Conservation (phyloP, 352 stramenopile genomes). For the Saprolegnia diclina region DNA sequence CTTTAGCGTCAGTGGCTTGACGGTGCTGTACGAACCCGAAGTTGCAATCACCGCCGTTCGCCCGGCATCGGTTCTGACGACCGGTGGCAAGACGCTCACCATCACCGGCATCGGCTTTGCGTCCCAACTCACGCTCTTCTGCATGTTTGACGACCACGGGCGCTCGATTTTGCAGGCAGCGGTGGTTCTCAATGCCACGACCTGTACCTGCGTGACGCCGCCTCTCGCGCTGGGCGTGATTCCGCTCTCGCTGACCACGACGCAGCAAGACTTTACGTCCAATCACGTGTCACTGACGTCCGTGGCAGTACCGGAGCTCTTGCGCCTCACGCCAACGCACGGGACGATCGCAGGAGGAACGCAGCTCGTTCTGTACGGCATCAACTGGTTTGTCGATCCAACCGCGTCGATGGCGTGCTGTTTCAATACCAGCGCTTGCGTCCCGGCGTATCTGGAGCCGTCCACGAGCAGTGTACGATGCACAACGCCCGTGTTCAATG, state of each 20-base stretch:
- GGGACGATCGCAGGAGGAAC: not conserved
- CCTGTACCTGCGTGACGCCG: constrained; percentile 10
- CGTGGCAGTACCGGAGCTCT: not conserved
- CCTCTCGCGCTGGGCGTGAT: not conserved
- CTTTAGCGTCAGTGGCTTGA: constrained; percentile 32
- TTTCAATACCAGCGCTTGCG: not conserved
- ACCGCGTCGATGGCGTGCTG: constrained; percentile 4
- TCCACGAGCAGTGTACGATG: constrained; percentile 30
- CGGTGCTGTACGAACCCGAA: constrained; percentile 38
- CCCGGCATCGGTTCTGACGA: constrained; percentile 30
- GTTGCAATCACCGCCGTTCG: constrained; percentile 29
- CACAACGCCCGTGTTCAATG: constrained; percentile 18
- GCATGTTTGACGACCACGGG: constrained; percentile 32
- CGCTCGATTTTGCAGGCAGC: constrained; percentile 29
- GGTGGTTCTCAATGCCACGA: constrained; percentile 27
- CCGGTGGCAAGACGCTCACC: constrained; percentile 32
- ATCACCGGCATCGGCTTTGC: constrained; percentile 30
- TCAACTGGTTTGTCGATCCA: not conserved
- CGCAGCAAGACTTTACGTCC: not conserved
- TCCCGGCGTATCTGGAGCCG: constrained; percentile 13
- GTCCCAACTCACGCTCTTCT: constrained; percentile 30
- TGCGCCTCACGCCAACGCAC: not conserved
- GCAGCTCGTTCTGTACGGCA: not conserved
- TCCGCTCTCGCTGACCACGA: not conserved
- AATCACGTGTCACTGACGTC: constrained; percentile 15